Conservation (phyloP, 2,329 filamentous ascomycete species). For the Ophiostoma sp. region DNA sequence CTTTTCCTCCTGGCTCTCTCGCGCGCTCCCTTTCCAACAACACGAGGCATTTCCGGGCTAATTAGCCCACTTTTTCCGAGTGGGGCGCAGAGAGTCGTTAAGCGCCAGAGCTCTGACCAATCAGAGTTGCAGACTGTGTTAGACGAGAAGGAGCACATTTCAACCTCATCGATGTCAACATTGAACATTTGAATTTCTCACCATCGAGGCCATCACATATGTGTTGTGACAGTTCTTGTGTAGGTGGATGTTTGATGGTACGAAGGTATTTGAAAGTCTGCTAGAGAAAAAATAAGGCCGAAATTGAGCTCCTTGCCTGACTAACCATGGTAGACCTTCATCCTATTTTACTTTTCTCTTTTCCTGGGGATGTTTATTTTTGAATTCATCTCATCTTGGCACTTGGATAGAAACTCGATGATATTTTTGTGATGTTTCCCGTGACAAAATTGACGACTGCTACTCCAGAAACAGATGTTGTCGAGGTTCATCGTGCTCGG, state of each 20-base stretch:
- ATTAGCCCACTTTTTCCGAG: conserved; percentile 11
- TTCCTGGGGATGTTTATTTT: background rate
- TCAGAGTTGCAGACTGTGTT: background rate
- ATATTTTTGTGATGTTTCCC: background rate
- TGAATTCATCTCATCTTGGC: background rate
- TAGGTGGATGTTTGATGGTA: background rate
- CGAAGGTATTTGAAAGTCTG: background rate
- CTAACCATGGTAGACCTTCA: background rate
- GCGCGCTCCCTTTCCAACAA: background rate
- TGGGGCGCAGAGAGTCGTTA: conserved; percentile 9
- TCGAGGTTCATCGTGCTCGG: background rate
- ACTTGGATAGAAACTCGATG: background rate
- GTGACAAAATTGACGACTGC: background rate
- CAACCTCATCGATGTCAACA: background rate
- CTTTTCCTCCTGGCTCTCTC: background rate
- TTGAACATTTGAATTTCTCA: background rate
- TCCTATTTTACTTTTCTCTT: background rate
- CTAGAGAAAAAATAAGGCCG: background rate
- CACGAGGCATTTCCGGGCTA: conserved; percentile 9
- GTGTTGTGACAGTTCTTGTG: background rate
- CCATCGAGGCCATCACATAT: background rate
- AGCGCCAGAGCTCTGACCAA: conserved; percentile 12
- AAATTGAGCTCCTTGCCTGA: background rate
- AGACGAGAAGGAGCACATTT: background rate
- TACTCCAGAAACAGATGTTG: too few species aligned